A percentile compares a stretch with the other conserved stretches of the same genome.
phyloP scores from a whole-genome alignment of 2,329 filamentous ascomycete species.

The Taxawa tesnikishii region DNA sequence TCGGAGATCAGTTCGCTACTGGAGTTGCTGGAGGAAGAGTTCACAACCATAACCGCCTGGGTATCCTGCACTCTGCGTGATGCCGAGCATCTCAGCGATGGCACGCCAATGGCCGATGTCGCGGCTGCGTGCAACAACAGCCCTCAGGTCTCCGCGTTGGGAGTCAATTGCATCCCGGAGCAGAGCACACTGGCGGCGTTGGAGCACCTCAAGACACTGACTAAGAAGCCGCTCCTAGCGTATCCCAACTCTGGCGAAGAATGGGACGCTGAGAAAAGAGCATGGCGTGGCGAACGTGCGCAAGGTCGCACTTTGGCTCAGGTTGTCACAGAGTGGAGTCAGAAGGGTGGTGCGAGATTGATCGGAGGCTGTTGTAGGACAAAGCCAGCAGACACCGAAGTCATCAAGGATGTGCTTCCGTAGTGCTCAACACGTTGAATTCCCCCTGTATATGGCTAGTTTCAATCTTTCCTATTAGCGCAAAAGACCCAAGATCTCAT shows the following conservation, averaged over 20 bases:
- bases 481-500: too few relatives aligned
- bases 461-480: too few relatives aligned
- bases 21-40: conserved; percentile 25
- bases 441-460: too few relatives aligned
- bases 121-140: conserved; percentile 16
- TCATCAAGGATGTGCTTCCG: too few relatives aligned
- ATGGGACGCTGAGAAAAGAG: conserved; percentile 29
- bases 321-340: conserved; percentile 21
- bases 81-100: conserved; percentile 26
- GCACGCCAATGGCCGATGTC: conserved; percentile 24
- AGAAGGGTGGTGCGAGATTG: conserved; percentile 24
- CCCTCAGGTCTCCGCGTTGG: conserved; percentile 27
- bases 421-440: too few relatives aligned
- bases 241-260: conserved; percentile 37
- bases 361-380: conserved; percentile 37
- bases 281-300: conserved; percentile 16
- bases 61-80: conserved; percentile 29
- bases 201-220: conserved; percentile 16
- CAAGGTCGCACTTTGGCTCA: conserved; percentile 14
- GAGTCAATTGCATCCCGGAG: conserved; percentile 32
- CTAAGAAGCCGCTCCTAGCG: conserved; percentile 22
- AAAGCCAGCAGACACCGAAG: conserved; percentile 26
- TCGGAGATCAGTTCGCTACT: conserved; percentile 26
- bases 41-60: conserved; percentile 24
- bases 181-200: conserved; percentile 22